Base-by-base conservation (phyloP, 352 stramenopile species). In the Globisporangium spinosum region DNA sequence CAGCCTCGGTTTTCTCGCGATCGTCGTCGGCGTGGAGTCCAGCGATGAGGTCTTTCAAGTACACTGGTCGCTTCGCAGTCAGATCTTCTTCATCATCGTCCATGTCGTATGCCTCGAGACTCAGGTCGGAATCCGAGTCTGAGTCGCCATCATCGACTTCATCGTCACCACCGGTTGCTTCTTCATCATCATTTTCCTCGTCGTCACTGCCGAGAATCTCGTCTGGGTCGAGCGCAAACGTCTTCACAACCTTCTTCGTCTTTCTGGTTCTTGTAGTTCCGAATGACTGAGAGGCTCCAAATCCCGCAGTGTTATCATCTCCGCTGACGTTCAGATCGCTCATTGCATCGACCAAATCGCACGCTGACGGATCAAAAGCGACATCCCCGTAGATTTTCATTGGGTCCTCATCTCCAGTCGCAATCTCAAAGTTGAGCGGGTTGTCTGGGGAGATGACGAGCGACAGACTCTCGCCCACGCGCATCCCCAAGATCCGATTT, bases 71-170 rank as follows among this genome's bases (percentile, higher is more conserved):
- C 35, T 73, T 77, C 2, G 83, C 67, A 53, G 62, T 78, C 47
- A 94, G 74, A 40, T 94, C 85, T 65, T 87, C 68, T 67, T 94
- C 83, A 51, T 91, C 72, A 53, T 94, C 85, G 3, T 84, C 54
- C 43, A 94, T 65, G 59, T 92, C 77, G 49, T 83, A 94, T 8
- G 85, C 76, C 35, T 83, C 77, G 38, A 94, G 65, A 49, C 85
- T 94, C 68, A 82, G 75, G 34, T 93, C 83, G 13, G 85, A 93
- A 51, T 90, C 82, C 5, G 82, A 82, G 12, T 85, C 75, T 0
- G 53, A 71, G 38, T 71, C 68, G 65, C 73, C 54, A 1, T 56
- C 67, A 22, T 75, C 72, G 20, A 15, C 54, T 59, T 74, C 77
- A 17, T 65, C 70, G 6, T 71, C 70, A 49, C 15, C 40, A 9